Percentiles rank a stretch among this genome's conserved stretches.
Conservation (phyloP, 108 stramenopile species). For the Skeletonema grethae region DNA sequence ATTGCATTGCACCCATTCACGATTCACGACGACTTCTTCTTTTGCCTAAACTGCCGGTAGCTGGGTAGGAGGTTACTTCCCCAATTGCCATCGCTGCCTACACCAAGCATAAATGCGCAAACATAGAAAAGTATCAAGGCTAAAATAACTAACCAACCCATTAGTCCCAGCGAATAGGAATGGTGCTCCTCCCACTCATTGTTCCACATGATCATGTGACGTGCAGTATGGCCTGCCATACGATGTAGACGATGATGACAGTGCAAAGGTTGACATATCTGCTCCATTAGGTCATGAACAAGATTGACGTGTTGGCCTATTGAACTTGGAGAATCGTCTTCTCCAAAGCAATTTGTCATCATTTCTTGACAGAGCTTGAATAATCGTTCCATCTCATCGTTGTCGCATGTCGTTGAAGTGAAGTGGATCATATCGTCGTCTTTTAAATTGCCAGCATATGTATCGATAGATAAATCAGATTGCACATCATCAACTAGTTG, state of each 20-base stretch:
- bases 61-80: conserved; percentile 9
- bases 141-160: conserved; percentile 15
- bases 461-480: no score
- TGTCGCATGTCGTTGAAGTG: background rate
- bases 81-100: background rate
- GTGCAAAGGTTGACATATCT: conserved; percentile 5
- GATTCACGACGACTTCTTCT: conserved; percentile 13
- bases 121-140: background rate
- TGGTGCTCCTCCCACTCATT: conserved; percentile 17
- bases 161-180: background rate
- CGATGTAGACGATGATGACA: conserved; percentile 19
- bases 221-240: conserved; percentile 15
- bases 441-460: background rate
- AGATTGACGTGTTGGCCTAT: background rate
- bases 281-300: conserved; percentile 6
- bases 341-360: conserved; percentile 12
- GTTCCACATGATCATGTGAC: conserved; percentile 14
- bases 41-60: background rate
- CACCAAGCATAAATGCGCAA: background rate
- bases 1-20: no score
- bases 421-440: background rate
- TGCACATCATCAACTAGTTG: background rate
- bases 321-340: background rate
- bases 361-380: conserved; percentile 4
- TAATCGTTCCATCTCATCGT: conserved; percentile 4